Evolutionary conservation across 1,284 basidiomycete genomes (phyloP), one percentile per base, ranked within the genome.

Genomic region (Microbotryum saponariae): DNA sequence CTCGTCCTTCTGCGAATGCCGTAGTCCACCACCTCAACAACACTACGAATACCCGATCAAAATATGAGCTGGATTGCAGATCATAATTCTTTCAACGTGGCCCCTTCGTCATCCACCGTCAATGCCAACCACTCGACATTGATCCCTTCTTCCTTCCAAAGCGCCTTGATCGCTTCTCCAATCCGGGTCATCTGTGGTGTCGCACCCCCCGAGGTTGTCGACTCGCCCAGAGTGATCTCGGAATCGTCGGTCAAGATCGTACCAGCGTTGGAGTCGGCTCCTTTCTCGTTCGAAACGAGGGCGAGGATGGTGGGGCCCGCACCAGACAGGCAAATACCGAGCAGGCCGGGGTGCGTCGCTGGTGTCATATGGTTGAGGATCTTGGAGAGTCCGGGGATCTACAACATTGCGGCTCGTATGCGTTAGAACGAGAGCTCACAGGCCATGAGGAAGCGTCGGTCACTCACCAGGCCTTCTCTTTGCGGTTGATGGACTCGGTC

Each of bases 401-500:
- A 73, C 5, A 42, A 31, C 14, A 18, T 21, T 31, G 45, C 21
- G 3, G 2, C n/a, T 58, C 25, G 12, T 42, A 16, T 6, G 47
- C 25, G 23, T n/a, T 25, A 12, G 14, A n/a, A 27, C 12, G 14
- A 23, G 33, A 25, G 8, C 25, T 16, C 55, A 54, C 16, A 62
- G 52, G 23, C 61, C 27, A 54, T 62, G 37, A 60, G 33, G 7
- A 20, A 5, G 42, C 37, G 16, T 42, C 37, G 37, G 37, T 42
- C 12, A 78, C 84, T 51, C 73, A 89, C 91, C 59, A 98, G 80
- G 48, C 81, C 77, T 77, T 88, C 90, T 44, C 96, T 85, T 76
- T 97, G 98, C 0, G 96, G 96, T 75, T 99, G 96, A 76, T 98
- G 96, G 16, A 99, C 83, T 54, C 88, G 85, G 78, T 99, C 96